Percentiles rank a stretch among this genome's conserved stretches.
These are phyloP conservation scores for Candida quercuum DNA, from an alignment of 805 yeast species.

Conservation along the genomic window DNA sequence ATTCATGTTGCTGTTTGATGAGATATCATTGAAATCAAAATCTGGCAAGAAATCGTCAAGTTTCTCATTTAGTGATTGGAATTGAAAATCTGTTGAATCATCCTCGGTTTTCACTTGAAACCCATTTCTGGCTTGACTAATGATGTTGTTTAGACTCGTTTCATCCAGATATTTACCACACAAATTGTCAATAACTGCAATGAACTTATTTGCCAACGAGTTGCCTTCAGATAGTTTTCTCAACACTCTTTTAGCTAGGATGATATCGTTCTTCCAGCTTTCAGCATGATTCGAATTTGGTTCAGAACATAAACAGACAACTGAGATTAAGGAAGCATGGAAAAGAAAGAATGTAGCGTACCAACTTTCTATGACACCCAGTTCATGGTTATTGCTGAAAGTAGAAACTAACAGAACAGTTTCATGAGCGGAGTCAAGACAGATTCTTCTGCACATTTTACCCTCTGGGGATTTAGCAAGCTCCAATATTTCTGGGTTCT, in stretches of 20 bases:
- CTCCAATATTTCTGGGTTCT: slow-evolving; percentile 27
- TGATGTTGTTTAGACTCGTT: slow-evolving; percentile 7
- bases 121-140: no score
- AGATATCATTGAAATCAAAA: slow-evolving; percentile 22
- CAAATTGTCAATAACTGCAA: slow-evolving; percentile 40
- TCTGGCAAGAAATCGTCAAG: slow-evolving; percentile 16
- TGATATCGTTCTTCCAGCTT: slow-evolving; percentile 40
- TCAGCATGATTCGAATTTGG: slow-evolving; percentile 38
- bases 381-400: slow-evolving; percentile 28
- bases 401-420: slow-evolving; percentile 45
- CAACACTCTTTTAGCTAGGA: slow-evolving; percentile 35
- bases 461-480: slow-evolving; percentile 36
- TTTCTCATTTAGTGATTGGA: background rate
- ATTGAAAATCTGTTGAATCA: no score
- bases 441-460: slow-evolving; percentile 43
- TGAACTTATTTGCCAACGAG: slow-evolving; percentile 40
- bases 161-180: slow-evolving; percentile 26
- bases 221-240: slow-evolving; percentile 34
- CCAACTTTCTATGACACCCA: slow-evolving; percentile 53
- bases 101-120: no score
- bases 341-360: slow-evolving; percentile 57
- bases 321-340: slow-evolving; percentile 57
- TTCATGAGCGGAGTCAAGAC: slow-evolving; percentile 45
- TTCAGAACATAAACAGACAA: slow-evolving; percentile 48
- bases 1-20: slow-evolving; percentile 14